Evolutionary conservation across 139 green algal genomes (phyloP).

Genomic region (Mychonastes homosphaera): DNA sequence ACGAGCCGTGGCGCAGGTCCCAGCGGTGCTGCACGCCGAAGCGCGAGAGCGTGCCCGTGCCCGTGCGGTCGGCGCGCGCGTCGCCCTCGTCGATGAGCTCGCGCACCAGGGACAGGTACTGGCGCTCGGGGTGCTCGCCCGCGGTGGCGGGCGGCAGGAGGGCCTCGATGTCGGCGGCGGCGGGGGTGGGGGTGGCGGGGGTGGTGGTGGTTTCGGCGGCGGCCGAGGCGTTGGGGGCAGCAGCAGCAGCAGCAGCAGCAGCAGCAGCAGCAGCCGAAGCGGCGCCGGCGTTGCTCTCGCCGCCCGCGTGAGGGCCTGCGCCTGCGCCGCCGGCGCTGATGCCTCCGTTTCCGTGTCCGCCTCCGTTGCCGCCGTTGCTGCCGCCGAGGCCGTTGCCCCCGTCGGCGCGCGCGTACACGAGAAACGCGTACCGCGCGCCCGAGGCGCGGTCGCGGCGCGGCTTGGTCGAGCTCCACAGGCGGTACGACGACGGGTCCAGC

Average conservation of each 20-base stretch:
- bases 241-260: slow-evolving; percentile 8
- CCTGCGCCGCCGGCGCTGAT: too few relatives aligned
- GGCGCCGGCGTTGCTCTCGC: too few relatives aligned
- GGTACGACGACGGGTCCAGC: too few relatives aligned
- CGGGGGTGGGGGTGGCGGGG: slow-evolving; percentile 34
- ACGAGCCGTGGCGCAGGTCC: slow-evolving; percentile 81
- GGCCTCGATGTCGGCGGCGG: slow-evolving; percentile 69
- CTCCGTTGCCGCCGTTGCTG: too few relatives aligned
- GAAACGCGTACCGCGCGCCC: too few relatives aligned
- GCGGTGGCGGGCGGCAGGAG: slow-evolving; percentile 30
- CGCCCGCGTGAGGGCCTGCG: too few relatives aligned
- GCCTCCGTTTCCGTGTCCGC: too few relatives aligned
- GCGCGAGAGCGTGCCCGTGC: slow-evolving; percentile 84
- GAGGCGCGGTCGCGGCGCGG: too few relatives aligned
- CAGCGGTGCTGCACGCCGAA: slow-evolving; percentile 87
- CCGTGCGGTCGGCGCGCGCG: slow-evolving; percentile 78
- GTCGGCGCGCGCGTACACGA: too few relatives aligned
- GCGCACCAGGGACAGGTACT: slow-evolving; percentile 91
- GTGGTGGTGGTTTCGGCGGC: neutral
- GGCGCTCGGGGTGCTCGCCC: slow-evolving; percentile 74
- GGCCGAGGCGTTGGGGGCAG: neutral
- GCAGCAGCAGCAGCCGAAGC: neutral
- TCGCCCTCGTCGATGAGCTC: slow-evolving; percentile 73
- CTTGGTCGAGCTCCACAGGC: too few relatives aligned
- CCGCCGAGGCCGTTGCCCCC: too few relatives aligned